Percentiles rank a stretch among this genome's conserved stretches.
phyloP scores from a whole-genome alignment of 1,139 yeast genomes.

The Kluyveromyces sp. region DNA sequence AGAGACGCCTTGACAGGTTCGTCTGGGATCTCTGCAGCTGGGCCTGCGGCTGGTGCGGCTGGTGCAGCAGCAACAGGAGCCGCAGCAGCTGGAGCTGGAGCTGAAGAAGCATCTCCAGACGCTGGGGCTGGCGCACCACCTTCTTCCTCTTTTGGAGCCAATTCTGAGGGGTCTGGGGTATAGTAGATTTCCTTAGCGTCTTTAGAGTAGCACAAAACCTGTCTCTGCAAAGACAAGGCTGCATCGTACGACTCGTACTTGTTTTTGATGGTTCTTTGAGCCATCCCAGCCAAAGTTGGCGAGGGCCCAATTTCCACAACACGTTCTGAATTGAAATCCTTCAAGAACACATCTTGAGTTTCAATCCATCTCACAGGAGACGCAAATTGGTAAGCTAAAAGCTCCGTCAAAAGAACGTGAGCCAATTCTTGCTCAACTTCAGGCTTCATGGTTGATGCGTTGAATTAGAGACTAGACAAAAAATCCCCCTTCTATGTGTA shows the following conservation, averaged over 20 bases:
- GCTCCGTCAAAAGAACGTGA: conserved; percentile 87
- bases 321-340: conserved; percentile 91
- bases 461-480: background rate
- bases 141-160: conserved; percentile 36
- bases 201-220: conserved; percentile 89
- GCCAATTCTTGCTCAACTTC: conserved; percentile 97
- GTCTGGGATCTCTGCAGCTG: conserved; percentile 79
- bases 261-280: conserved; percentile 90
- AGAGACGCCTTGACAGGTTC: conserved; percentile 82
- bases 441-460: conserved; percentile 61
- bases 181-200: conserved; percentile 95
- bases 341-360: conserved; percentile 94
- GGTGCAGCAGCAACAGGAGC: conserved; percentile 47
- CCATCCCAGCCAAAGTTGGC: conserved; percentile 98
- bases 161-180: conserved; percentile 64
- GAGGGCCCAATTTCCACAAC: conserved; percentile 98
- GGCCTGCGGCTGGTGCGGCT: conserved; percentile 59
- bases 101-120: conserved; percentile 36
- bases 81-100: conserved; percentile 41
- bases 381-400: conserved; percentile 96
- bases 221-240: conserved; percentile 92
- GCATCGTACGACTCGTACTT: conserved; percentile 97
- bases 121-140: conserved; percentile 35
- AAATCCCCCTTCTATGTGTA: too few relatives aligned
- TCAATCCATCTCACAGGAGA: conserved; percentile 99